Conservation (phyloP, 306 rosid species). For the Vachellia collinsii region DNA sequence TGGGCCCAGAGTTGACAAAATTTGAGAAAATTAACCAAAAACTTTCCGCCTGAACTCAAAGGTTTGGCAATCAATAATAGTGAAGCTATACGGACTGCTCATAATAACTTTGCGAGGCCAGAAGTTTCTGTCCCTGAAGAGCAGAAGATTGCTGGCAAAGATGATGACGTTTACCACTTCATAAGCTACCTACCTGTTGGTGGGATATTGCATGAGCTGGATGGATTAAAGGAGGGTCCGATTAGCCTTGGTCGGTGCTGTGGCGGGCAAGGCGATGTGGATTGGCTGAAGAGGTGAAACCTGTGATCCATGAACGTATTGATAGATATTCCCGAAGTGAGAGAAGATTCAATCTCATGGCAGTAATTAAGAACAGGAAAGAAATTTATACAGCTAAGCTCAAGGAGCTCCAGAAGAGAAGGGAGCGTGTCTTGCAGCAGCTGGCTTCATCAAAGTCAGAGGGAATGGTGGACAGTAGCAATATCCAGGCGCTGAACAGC, state of each 20-base stretch:
- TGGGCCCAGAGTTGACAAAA: background rate
- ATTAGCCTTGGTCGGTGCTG: constrained; percentile 3
- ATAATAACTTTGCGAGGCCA: constrained; percentile 2
- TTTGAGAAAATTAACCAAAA: background rate
- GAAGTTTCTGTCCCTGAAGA: constrained; percentile 4
- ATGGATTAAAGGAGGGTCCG: constrained; percentile 6
- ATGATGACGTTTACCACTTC: background rate
- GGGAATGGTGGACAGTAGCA: background rate
- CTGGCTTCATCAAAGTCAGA: background rate
- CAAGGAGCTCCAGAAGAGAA: background rate
- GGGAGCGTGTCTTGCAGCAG: background rate
- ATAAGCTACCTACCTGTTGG: constrained; percentile 8
- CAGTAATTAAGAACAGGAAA: background rate
- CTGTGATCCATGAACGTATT: background rate
- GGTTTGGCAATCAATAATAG: constrained; percentile 8
- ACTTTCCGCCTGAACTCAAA: constrained; percentile 2
- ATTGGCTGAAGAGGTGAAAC: background rate
- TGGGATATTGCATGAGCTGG: background rate
- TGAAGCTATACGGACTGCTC: constrained; percentile 5
- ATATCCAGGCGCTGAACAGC: background rate
- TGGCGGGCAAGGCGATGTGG: constrained; percentile 1
- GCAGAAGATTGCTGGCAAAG: background rate
- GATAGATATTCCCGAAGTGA: background rate
- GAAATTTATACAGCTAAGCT: constrained; percentile 10
- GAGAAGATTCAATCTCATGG: background rate